Evolutionary conservation across 495 filamentous ascomycete species (phyloP).

Genomic region (Chaetomidium leptoderma): DNA sequence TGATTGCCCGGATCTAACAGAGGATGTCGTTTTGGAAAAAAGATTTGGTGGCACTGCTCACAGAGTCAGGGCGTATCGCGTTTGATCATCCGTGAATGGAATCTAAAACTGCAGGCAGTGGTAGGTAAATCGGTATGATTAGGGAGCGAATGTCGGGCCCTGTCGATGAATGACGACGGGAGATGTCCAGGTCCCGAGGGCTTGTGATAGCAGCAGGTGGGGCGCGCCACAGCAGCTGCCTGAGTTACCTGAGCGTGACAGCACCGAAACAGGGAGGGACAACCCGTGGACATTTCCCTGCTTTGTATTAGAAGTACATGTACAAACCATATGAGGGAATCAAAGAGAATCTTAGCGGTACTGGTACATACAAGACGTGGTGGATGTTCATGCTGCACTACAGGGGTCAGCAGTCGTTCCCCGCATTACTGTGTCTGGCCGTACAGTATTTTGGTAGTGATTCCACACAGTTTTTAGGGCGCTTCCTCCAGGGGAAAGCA

Average conservation of each 20-base stretch:
- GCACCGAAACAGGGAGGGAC: neutral
- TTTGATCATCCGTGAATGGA: constrained; percentile 9
- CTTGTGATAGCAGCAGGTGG: constrained; percentile 8
- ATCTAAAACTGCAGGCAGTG: neutral
- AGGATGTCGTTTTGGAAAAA: neutral
- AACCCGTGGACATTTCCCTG: neutral
- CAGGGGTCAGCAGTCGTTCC: neutral
- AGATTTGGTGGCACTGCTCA: constrained; percentile 9
- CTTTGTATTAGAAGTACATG: neutral
- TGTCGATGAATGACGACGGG: constrained; percentile 1
- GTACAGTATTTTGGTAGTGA: neutral
- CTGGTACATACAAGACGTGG: neutral
- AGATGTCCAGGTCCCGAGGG: neutral
- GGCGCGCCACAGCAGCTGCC: neutral
- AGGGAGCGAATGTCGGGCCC: neutral
- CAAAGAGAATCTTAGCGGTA: neutral
- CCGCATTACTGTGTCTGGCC: neutral
- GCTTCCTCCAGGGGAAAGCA: neutral
- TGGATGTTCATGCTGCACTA: too few relatives aligned
- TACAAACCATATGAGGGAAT: neutral
- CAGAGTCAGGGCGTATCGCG: constrained; percentile 13
- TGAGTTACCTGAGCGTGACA: neutral
- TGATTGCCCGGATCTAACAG: neutral
- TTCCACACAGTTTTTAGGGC: neutral
- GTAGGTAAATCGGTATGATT: neutral